Percentiles rank a stretch among this genome's conserved stretches.
phyloP scores from a whole-genome alignment of 2,329 filamentous ascomycete species.

The Cephalotrichum gorgonifer region DNA sequence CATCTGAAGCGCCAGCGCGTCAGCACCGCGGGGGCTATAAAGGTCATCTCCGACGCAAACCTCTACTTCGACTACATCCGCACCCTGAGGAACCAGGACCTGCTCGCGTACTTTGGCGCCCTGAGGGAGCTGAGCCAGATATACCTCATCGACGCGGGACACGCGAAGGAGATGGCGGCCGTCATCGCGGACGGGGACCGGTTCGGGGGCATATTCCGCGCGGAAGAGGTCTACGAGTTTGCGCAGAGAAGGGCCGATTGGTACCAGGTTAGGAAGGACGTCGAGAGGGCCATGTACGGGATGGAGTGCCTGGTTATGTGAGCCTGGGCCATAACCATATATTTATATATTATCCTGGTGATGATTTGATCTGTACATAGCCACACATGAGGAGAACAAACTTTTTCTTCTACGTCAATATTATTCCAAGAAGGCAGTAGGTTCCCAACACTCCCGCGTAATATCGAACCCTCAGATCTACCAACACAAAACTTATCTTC shows the following conservation, averaged over 20 bases:
- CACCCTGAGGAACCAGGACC: slow-evolving; percentile 69
- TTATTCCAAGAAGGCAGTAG: too few relatives aligned
- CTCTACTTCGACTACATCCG: slow-evolving; percentile 80
- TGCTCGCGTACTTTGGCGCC: slow-evolving; percentile 84
- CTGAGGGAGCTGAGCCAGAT: slow-evolving; percentile 90
- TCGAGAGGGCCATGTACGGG: slow-evolving; percentile 96
- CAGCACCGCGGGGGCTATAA: slow-evolving; percentile 79
- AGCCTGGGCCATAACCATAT: slow-evolving; percentile 11
- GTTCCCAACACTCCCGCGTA: too few relatives aligned
- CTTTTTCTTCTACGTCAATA: too few relatives aligned
- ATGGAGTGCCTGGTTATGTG: slow-evolving; percentile 83
- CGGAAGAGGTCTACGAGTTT: slow-evolving; percentile 97
- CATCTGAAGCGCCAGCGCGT: slow-evolving; percentile 94
- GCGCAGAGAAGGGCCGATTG: slow-evolving; percentile 89
- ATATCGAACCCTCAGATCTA: too few relatives aligned
- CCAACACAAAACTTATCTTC: too few relatives aligned
- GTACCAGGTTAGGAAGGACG: slow-evolving; percentile 79
- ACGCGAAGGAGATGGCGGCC: slow-evolving; percentile 89
- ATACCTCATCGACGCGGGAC: slow-evolving; percentile 73
- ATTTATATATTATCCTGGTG: not conserved
- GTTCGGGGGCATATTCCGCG: slow-evolving; percentile 85
- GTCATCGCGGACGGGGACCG: slow-evolving; percentile 88
- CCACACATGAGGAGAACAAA: too few relatives aligned
- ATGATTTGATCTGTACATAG: not conserved
- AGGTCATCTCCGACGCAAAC: slow-evolving; percentile 93